Evolutionary conservation across 2,329 filamentous ascomycete species (phyloP).

Genomic region (Epichloe amarillans): DNA sequence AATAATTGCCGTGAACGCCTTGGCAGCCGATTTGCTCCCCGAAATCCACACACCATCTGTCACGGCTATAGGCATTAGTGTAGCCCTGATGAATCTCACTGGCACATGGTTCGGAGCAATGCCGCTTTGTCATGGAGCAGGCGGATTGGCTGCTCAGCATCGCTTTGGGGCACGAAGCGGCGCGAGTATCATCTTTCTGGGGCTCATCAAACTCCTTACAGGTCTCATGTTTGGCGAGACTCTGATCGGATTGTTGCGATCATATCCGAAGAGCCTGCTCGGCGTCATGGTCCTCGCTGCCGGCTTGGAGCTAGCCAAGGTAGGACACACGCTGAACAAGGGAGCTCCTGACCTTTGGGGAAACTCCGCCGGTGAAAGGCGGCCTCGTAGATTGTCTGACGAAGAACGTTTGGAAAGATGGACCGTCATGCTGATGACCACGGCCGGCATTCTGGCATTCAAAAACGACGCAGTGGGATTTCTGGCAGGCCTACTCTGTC

Average conservation of each 20-base stretch:
- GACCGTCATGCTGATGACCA: slow-evolving; percentile 83
- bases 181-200: slow-evolving; percentile 68
- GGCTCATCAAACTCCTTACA: slow-evolving; percentile 59
- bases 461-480: slow-evolving; percentile 87
- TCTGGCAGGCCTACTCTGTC: slow-evolving; percentile 64
- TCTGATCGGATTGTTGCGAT: slow-evolving; percentile 54
- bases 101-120: slow-evolving; percentile 89
- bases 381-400: slow-evolving; percentile 43
- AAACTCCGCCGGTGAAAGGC: slow-evolving; percentile 34
- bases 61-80: slow-evolving; percentile 67
- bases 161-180: slow-evolving; percentile 85
- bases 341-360: slow-evolving; percentile 48
- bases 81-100: slow-evolving; percentile 69
- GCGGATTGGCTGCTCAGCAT: slow-evolving; percentile 80
- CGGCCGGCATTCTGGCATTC: slow-evolving; percentile 70
- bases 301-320: slow-evolving; percentile 74
- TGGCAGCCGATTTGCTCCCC: slow-evolving; percentile 67
- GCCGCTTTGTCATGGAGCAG: slow-evolving; percentile 89
- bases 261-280: slow-evolving; percentile 64
- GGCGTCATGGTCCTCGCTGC: slow-evolving; percentile 85
- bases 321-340: slow-evolving; percentile 74
- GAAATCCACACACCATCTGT: slow-evolving; percentile 52
- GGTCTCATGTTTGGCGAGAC: slow-evolving; percentile 64
- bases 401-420: slow-evolving; percentile 62
- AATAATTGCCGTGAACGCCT: slow-evolving; percentile 71